Percentiles rank a stretch among this genome's conserved stretches.
Evolutionary conservation across 768 basidiomycete genomes (phyloP).

Genomic region (Xerocomellus dryophilus): DNA sequence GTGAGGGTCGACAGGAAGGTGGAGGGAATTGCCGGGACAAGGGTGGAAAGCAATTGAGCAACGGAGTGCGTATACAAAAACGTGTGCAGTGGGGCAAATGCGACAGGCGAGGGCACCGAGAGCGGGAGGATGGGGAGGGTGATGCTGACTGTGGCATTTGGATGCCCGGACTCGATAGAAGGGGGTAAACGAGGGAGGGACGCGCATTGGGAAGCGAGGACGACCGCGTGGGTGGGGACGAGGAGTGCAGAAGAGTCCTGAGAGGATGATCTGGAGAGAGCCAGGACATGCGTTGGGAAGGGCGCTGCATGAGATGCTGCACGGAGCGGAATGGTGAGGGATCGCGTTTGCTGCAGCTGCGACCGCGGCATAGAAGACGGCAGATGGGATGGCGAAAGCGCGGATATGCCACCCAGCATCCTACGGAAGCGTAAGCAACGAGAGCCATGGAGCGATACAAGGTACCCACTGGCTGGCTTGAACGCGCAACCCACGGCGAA

Average conservation of each 20-base stretch:
- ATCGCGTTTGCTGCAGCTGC: conserved; percentile 32
- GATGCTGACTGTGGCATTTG: conserved; percentile 33
- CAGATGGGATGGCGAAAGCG: conserved; percentile 48
- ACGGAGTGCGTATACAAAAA: conserved; percentile 67
- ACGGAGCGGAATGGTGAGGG: conserved; percentile 32
- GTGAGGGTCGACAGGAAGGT: conserved; percentile 31
- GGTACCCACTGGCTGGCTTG: conserved; percentile 44
- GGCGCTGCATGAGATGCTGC: conserved; percentile 21
- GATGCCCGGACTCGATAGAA: conserved; percentile 33
- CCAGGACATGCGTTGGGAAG: conserved; percentile 54
- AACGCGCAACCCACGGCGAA: conserved; percentile 49
- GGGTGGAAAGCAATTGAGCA: conserved; percentile 46
- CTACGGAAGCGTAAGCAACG: conserved; percentile 36
- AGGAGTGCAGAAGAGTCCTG: conserved; percentile 40
- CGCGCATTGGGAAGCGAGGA: conserved; percentile 68
- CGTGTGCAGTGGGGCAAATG: conserved; percentile 55
- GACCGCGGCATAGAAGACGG: conserved; percentile 29
- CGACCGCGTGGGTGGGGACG: conserved; percentile 65
- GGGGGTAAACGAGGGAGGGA: conserved; percentile 55
- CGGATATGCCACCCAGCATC: conserved; percentile 41
- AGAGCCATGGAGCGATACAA: conserved; percentile 5
- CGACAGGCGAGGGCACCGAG: conserved; percentile 57
- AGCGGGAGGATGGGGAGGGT: conserved; percentile 62
- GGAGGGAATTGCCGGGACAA: conserved; percentile 39
- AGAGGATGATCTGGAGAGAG: conserved; percentile 35